These are phyloP conservation scores for Exophiala sideris DNA, from an alignment of 2,329 filamentous ascomycete genomes.

Conservation along the genomic window DNA sequence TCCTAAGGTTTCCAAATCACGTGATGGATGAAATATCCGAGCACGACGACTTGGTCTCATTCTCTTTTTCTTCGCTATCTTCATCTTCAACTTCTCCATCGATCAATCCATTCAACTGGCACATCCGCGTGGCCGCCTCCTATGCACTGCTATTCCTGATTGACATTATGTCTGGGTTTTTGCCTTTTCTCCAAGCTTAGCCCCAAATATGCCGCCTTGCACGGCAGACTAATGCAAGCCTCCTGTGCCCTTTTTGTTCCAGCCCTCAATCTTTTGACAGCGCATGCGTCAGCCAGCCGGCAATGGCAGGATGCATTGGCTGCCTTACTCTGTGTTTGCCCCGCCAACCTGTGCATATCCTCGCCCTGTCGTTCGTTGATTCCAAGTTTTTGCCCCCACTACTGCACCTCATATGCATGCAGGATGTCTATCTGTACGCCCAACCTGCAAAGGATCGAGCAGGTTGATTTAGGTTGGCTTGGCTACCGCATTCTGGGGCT, in stretches of 20 bases:
- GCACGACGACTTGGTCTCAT: background rate
- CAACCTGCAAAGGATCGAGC: background rate
- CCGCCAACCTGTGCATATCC: slow-evolving; percentile 5
- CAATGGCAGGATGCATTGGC: slow-evolving; percentile 18
- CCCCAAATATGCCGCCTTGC: slow-evolving; percentile 15
- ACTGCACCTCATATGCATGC: slow-evolving; percentile 13
- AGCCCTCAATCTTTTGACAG: slow-evolving; percentile 18
- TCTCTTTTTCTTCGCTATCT: background rate
- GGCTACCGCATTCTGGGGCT: slow-evolving; percentile 10
- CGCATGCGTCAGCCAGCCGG: slow-evolving; percentile 23
- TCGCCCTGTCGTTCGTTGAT: slow-evolving; percentile 1
- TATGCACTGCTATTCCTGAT: slow-evolving; percentile 17
- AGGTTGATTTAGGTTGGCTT: background rate
- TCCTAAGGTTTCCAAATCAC: too few species aligned
- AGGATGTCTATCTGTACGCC: background rate
- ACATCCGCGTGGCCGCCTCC: slow-evolving; percentile 8
- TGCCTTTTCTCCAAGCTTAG: slow-evolving; percentile 1
- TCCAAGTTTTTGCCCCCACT: slow-evolving; percentile 10
- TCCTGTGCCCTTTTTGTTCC: slow-evolving; percentile 13
- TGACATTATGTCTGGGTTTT: background rate
- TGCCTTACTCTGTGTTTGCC: slow-evolving; percentile 17
- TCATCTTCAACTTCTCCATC: background rate
- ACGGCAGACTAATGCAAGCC: slow-evolving; percentile 20
- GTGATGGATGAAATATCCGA: too few species aligned
- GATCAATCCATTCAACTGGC: slow-evolving; percentile 12